Evolutionary conservation across 306 rosid genomes (phyloP), one percentile per base, ranked within the genome.

Genomic region (Senna siamea): DNA sequence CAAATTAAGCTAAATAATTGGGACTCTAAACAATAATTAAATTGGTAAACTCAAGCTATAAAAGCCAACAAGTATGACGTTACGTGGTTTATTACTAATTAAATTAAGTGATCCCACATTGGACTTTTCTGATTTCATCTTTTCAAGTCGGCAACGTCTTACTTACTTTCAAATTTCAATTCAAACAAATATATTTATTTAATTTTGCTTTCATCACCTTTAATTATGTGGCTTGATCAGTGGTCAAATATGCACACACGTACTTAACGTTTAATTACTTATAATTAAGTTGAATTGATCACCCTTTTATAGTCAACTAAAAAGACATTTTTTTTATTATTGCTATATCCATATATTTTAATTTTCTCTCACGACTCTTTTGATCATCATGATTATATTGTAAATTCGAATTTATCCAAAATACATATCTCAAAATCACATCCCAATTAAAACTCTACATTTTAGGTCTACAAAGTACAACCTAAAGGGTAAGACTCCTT

Each of bases 61-160:
- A 28, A 48, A 47, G 44, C 19, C 40, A 65, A 8, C 53, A 14
- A 66, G 19, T 1, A 48, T 23, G 58, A 67, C 41, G 43, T 26
- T 54, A 30, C 47, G 0, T 51, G 26, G 5, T 26, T 9, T 56
- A n/a, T 57, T 14, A 26, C 3, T 41, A 5, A 26, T 35, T 13
- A 43, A 5, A 1, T 62, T 19, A 28, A 7, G 20, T 22, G 70
- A 13, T 14, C 23, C 41, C 56, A 26, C 41, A 9, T 44, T 46
- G 38, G 56, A 66, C 57, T 66, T 66, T 44, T 66, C 43, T 46
- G 23, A 66, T 15, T 67, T 67, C 72, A 47, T 47, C 58, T 48
- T 66, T 46, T 32, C 54, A 66, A 66, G 56, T 46, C 57, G 72
- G 57, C 72, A 46, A 26, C 40, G 57, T 26, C 9, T 55, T 26